Conservation (phyloP, 257 asterid genomes). For the Petrea volubilis region DNA sequence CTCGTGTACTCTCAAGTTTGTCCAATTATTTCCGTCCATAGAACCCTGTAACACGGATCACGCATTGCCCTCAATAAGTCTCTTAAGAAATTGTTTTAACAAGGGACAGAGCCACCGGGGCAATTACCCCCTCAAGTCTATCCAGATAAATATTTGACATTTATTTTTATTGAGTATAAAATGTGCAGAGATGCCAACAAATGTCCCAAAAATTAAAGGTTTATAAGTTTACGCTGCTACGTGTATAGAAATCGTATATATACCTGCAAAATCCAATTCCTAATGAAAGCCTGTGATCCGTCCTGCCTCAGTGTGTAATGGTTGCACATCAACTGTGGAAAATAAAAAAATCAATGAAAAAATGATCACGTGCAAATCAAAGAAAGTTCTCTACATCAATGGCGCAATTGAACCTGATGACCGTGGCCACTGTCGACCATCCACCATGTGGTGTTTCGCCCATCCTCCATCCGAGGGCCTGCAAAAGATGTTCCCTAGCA, state of each 20-base stretch:
- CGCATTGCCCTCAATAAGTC: background rate
- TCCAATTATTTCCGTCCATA: constrained; percentile 81
- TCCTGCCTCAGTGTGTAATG: constrained; percentile 93
- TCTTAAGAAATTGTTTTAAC: background rate
- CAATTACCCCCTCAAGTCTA: too few species aligned
- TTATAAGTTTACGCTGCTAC: background rate
- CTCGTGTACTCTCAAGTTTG: constrained; percentile 77
- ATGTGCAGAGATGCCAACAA: background rate
- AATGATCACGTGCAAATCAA: background rate
- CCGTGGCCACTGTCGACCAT: constrained; percentile 82
- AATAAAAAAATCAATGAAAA: background rate
- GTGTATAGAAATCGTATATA: background rate
- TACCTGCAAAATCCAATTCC: constrained; percentile 93
- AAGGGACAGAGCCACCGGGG: too few species aligned
- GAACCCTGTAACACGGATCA: constrained; percentile 63
- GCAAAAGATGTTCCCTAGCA: constrained; percentile 86
- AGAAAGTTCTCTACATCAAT: background rate
- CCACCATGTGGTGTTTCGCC: constrained; percentile 84
- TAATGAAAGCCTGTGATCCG: constrained; percentile 80
- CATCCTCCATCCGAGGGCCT: constrained; percentile 81
- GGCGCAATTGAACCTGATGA: constrained; percentile 71
- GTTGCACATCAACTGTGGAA: constrained; percentile 91
- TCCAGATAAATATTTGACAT: too few species aligned
- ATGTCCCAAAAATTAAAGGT: background rate
- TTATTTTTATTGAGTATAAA: background rate